Base-by-base conservation (phyloP, 192 early-diverging fungal genomes). In the Podila clonocystis region DNA sequence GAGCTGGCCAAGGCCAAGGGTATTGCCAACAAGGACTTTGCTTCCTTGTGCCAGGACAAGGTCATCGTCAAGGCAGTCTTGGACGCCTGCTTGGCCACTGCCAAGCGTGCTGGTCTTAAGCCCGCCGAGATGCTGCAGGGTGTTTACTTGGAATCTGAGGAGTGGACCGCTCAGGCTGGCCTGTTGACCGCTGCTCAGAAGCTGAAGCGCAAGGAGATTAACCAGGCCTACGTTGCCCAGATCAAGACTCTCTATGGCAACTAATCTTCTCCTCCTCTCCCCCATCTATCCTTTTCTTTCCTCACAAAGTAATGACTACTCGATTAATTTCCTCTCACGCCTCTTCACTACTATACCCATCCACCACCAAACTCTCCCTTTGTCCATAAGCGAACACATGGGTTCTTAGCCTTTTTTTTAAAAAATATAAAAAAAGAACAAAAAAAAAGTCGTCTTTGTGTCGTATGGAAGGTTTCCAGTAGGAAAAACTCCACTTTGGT, bases 141-240 rank as follows among this genome's bases (percentile, higher is more conserved):
- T 33, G 86, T 98, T 24, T 84, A 85, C 36, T 63, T 99, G 49
- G 87, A 86, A 60, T 64, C 75, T 4, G 96, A 94, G 50, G 91
- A 95, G 75, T 99, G 98, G 98, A 97, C 95, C 7, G 89, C 96
- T 19, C 90, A 97, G 85, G 95, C 92, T 84, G 91, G 89, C 11
- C 73, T 93, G 70, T 83, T 95, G 84, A 99, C 98, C n/a, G 95
- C 98, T 26, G 96, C 97, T n/a, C 93, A 93, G 84, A 98, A 98
- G 85, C 79, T 98, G 60, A 93, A 96, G 62, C 91, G 97, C 36
- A 89, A 88, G 31, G 94, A 89, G 50, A 93, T 99, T 58, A 83
- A 86, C 64, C 85, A 91, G 62, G 82, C 76, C 26, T 94, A 94
- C 82, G 86, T 89, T 62, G 15, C 57, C 5, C 65, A 94, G 73